Percentiles rank a stretch among this genome's conserved stretches.
Conservation (phyloP, 768 basidiomycete species). For the Phlebiopsis gigantea region DNA sequence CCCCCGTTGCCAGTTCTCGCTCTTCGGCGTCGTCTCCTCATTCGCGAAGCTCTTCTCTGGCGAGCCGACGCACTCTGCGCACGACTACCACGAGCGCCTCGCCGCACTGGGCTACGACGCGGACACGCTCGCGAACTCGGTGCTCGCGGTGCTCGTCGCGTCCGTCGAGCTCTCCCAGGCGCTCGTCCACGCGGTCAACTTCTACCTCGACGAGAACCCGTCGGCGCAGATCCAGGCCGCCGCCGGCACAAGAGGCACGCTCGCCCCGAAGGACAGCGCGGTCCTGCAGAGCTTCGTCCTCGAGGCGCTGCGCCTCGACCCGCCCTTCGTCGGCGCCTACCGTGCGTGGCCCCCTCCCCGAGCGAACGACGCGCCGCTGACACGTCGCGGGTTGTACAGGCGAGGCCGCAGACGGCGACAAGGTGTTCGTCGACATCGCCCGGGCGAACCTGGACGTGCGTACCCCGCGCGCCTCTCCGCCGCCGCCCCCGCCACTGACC, state of each 20-base stretch:
- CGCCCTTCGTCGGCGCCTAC: conserved; percentile 65
- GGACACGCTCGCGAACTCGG: conserved; percentile 61
- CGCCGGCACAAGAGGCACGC: conserved; percentile 33
- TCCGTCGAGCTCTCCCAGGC: conserved; percentile 67
- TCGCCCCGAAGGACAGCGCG: neutral
- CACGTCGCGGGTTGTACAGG: conserved; percentile 31
- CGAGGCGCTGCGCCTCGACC: conserved; percentile 70
- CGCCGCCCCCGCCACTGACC: neutral
- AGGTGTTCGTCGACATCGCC: conserved; percentile 58
- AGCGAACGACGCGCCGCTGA: neutral
- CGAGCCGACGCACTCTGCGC: conserved; percentile 33
- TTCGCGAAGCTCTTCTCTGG: conserved; percentile 47
- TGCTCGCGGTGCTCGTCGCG: conserved; percentile 67
- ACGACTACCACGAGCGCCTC: conserved; percentile 53
- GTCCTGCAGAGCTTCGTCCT: conserved; percentile 54
- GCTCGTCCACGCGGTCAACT: conserved; percentile 60
- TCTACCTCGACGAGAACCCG: conserved; percentile 52
- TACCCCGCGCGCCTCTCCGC: no score
- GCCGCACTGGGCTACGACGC: conserved; percentile 48
- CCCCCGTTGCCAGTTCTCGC: conserved; percentile 23
- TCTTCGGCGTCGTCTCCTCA: conserved; percentile 39
- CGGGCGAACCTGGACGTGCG: conserved; percentile 55
- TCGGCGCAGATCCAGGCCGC: neutral
- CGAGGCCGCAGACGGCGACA: conserved; percentile 42
- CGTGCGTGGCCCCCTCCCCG: conserved; percentile 35